Base-by-base conservation (phyloP, 257 asterid species). In the Rehmannia glutinosa region DNA sequence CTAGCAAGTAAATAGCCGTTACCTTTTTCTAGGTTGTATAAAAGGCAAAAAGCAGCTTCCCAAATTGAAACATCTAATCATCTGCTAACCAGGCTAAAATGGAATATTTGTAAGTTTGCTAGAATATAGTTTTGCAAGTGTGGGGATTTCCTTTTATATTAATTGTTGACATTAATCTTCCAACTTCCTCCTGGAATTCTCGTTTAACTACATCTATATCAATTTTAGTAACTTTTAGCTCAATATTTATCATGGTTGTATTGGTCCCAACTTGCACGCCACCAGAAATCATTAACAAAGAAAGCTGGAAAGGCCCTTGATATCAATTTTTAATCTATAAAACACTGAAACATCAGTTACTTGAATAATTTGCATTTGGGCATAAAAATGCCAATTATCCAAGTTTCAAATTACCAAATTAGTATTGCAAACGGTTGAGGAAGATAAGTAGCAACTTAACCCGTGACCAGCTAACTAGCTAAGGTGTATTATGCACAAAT, bases 271-370 rank as follows among this genome's bases (percentile, higher is more conserved):
- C 62, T 32, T 43, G 57, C 13, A 45, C 21, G 23, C 11, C 38
- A 38, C 36, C 62, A 60, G 61, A 24, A 4, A 32, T 17, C 64
- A 71, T 62, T 43, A 57, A 23, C 64, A 43, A 64, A 36, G 41
- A 71, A 62, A 19, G 50, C 49, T 38, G 19, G 12, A 46, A n/a
- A 59, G 9, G 33, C 51, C 59, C 46, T 28, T 38, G 50, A 52
- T 51, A 41, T 43, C 36, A 21, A 61, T 51, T 9, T 32, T 69
- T 43, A 60, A 68, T 30, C 23, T 32, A 61, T 35, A 15, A 52
- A 30, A 21, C n/a, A 38, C 49, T 28, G 51, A 11, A 15, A 50
- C 25, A 46, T 49, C 45, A 16, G 23, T 35, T 58, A 33, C 46
- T 52, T 53, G 38, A 30, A 61, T 52, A 50, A 68, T 68, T 62